Conservation (phyloP, 2,329 filamentous ascomycete genomes). For the Diaporthe nobilis region DNA sequence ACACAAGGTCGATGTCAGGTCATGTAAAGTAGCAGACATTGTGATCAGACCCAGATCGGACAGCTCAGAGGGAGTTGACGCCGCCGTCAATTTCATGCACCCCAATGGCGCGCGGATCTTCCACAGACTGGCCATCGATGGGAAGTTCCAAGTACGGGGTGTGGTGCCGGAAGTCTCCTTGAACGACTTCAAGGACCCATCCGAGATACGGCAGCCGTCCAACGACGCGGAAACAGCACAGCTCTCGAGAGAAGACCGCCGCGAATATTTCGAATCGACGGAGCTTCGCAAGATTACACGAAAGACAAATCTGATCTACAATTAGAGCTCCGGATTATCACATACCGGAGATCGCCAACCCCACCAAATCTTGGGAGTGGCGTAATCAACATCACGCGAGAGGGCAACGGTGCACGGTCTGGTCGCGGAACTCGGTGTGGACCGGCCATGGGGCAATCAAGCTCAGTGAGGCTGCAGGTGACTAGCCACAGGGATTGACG, state of each 20-base stretch:
- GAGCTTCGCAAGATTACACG: conserved; percentile 1
- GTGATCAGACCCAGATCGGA: neutral
- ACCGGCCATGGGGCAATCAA: neutral
- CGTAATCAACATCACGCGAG: conserved; percentile 2
- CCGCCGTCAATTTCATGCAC: conserved; percentile 2
- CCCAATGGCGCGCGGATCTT: neutral
- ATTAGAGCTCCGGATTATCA: neutral
- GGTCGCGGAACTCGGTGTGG: conserved; percentile 6
- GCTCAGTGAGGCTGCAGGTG: neutral
- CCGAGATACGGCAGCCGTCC: neutral
- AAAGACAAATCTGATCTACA: conserved; percentile 4
- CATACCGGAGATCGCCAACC: conserved; percentile 2
- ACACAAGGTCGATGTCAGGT: neutral
- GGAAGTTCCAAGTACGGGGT: neutral
- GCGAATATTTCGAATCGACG: neutral
- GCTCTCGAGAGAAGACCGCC: neutral
- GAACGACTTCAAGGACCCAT: too few relatives aligned
- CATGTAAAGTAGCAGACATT: neutral
- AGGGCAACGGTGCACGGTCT: neutral
- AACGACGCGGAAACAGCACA: neutral
- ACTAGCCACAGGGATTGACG: neutral
- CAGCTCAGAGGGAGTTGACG: neutral
- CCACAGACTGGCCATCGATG: neutral
- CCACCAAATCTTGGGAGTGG: conserved; percentile 12
- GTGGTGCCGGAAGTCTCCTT: neutral